Evolutionary conservation across 73 alveolate genomes (phyloP), one percentile per base, ranked within the genome.

Genomic region (Paramecium octaurelia): DNA sequence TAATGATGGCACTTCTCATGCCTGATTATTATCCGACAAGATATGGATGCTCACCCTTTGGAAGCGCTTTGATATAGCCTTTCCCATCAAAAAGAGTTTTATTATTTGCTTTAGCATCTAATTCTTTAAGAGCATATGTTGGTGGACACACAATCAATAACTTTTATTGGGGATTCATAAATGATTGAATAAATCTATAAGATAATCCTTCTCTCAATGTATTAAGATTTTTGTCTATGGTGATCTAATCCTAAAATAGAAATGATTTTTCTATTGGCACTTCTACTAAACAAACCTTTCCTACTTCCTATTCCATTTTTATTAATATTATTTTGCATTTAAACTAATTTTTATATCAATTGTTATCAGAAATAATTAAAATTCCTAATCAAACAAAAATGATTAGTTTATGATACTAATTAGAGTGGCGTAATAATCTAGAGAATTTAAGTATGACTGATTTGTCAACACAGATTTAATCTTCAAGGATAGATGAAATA

Each of bases 1-100:
- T 27, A 20, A 80, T 23, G 16, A 97, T 83, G 7, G 96, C 96
- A 42, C 97, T 92, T 77, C 99, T 94, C 94, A 95, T 90, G 16
- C 99, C 99, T 44, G 95, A 80, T 80, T 42, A 35, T 46, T 42
- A 31, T 20, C 38, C 76, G 8, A 18, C 7, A 11, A 80, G 2
- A 24, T 8, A 20, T 43, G 21, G 36, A n/a, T 10, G 8, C 10
- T 46, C 71, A 42, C 12, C 44, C 48, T 42, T 80, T 44, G 12
- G 91, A 50, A 40, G n/a, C 12, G 75, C 91, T 80, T 80, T 80
- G 4, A 80, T 80, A 35, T 21, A 80, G 0, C 64, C 91, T 44
- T 48, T 80, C 5, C 75, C 91, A 44, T 73, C 36, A 73, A 73
- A 73, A 1, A 80, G 10, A 1, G 69, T 35, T 6, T 38, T 38